Conservation (phyloP, 2,329 filamentous ascomycete genomes). For the Juglanconis sp. region DNA sequence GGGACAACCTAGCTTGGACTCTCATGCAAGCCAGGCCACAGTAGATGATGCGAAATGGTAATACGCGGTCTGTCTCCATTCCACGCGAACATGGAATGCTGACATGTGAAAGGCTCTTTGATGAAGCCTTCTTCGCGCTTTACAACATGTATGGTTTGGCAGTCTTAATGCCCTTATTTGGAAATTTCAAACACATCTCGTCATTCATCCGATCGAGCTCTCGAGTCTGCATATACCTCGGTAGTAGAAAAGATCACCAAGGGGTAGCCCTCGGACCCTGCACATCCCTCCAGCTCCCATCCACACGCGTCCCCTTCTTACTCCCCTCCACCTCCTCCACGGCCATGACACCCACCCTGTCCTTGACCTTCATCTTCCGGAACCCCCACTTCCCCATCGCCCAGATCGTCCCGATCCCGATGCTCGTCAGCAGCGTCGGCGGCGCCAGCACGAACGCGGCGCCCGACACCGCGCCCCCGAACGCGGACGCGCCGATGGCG, state of each 20-base stretch:
- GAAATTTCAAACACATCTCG: too few species aligned
- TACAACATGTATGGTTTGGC: too few species aligned
- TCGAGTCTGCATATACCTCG: neutral
- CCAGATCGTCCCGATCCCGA: neutral
- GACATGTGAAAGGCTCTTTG: too few species aligned
- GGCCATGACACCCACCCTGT: neutral
- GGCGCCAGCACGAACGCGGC: neutral
- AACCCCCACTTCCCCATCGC: neutral
- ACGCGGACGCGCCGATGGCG: neutral
- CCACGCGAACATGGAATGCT: too few species aligned
- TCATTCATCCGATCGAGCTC: too few species aligned
- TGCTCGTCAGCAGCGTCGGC: neutral
- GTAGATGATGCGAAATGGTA: too few species aligned
- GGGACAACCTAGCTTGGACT: too few species aligned
- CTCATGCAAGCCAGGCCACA: too few species aligned
- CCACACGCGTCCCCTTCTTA: neutral
- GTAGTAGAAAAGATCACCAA: neutral
- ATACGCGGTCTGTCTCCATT: too few species aligned
- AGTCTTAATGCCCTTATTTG: too few species aligned
- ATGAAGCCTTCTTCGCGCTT: too few species aligned
- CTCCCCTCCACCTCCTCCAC: neutral
- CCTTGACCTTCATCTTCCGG: neutral
- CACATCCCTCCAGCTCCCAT: neutral
- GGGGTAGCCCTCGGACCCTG: neutral
- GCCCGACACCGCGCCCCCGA: neutral